Evolutionary conservation across 2,329 filamentous ascomycete species (phyloP).

Genomic region (Verruconis gallopava): DNA sequence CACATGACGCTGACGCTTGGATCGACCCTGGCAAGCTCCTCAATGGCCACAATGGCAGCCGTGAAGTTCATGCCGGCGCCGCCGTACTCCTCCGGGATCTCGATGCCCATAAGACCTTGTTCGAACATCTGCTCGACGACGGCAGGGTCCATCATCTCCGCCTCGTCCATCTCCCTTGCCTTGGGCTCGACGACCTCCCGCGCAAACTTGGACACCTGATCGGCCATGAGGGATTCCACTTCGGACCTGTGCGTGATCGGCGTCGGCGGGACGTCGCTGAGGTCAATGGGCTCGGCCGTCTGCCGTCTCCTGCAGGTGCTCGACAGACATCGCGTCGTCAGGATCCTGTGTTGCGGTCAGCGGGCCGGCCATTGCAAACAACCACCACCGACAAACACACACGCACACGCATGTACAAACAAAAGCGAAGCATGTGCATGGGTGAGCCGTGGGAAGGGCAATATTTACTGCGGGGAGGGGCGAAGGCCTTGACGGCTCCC

Average conservation of each 20-base stretch:
- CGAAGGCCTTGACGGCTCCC: conserved; percentile 10
- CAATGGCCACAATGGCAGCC: conserved; percentile 86
- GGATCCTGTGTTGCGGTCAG: no score
- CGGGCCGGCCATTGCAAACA: no score
- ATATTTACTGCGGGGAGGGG: conserved; percentile 8
- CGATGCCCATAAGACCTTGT: conserved; percentile 91
- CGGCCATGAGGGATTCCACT: conserved; percentile 76
- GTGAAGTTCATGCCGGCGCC: conserved; percentile 99
- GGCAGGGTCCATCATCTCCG: conserved; percentile 78
- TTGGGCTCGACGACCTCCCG: conserved; percentile 79
- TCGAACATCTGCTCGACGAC: conserved; percentile 92
- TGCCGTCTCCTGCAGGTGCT: conserved; percentile 25
- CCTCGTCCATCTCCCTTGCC: conserved; percentile 95
- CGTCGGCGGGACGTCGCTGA: conserved; percentile 70
- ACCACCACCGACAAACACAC: no score
- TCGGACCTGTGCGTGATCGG: conserved; percentile 90
- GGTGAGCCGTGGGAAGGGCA: neutral
- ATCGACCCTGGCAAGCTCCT: conserved; percentile 88
- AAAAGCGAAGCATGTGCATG: neutral
- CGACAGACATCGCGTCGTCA: conserved; percentile 27
- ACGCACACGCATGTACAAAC: no score
- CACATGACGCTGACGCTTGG: conserved; percentile 90
- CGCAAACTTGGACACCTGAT: conserved; percentile 83
- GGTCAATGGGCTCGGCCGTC: conserved; percentile 35
- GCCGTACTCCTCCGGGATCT: conserved; percentile 94